phyloP scores from a whole-genome alignment of 352 stramenopile genomes.

The Aphanomyces invadans region DNA sequence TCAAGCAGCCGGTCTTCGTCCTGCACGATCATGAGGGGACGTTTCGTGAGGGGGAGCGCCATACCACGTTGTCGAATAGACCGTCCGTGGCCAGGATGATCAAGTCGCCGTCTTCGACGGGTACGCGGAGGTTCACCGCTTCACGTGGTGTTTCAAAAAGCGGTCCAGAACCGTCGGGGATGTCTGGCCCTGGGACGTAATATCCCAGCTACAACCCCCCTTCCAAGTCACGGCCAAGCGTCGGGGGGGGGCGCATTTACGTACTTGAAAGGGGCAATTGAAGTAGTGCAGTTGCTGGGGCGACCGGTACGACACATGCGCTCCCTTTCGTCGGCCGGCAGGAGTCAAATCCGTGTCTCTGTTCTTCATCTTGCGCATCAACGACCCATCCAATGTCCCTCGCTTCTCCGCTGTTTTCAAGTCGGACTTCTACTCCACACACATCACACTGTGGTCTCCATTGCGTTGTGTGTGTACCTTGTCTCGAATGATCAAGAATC shows the following conservation, averaged over 20 bases:
- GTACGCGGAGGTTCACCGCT: conserved; percentile 88
- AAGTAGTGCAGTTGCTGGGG: conserved; percentile 96
- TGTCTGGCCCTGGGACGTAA: conserved; percentile 11
- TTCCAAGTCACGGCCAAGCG: background rate
- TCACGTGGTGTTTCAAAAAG: conserved; percentile 90
- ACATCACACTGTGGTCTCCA: background rate
- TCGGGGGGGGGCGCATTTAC: too few species aligned
- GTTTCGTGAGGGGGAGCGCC: background rate
- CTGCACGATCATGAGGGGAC: background rate
- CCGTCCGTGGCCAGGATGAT: conserved; percentile 95
- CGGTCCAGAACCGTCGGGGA: conserved; percentile 26
- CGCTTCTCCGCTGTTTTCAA: conserved; percentile 49
- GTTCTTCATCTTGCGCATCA: conserved; percentile 50
- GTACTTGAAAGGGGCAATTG: conserved; percentile 94
- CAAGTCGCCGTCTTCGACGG: conserved; percentile 90
- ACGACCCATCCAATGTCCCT: conserved; percentile 63
- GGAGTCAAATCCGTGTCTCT: conserved; percentile 58
- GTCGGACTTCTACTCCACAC: conserved; percentile 36
- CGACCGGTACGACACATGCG: conserved; percentile 87
- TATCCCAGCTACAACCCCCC: background rate
- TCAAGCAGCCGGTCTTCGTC: conserved; percentile 67
- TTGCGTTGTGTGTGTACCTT: conserved; percentile 28
- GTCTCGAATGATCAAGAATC: conserved; percentile 74
- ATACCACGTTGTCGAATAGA: conserved; percentile 94
- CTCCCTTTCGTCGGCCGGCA: conserved; percentile 60